Evolutionary conservation across 805 yeast genomes (phyloP), one percentile per base, ranked within the genome.

Genomic region (Kuraishia piskuri): DNA sequence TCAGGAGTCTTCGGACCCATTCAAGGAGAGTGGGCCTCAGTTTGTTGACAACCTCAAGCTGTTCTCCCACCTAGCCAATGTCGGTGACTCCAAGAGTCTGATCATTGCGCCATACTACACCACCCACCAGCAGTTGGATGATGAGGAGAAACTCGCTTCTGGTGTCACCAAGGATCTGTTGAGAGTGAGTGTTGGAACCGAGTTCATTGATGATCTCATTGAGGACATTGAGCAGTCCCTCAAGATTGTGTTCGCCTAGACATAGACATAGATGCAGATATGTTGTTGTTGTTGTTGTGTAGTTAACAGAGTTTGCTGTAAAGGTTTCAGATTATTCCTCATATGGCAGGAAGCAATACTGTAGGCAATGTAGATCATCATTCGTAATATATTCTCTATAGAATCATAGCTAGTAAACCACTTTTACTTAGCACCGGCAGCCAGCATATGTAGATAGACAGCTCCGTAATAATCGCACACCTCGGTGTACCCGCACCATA

Each of bases 41-140:
- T 89, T 90, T 56, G 96, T 89, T 56, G 96, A 91, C 70, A 74
- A 72, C 61, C 80, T 94, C 70, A 81, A 89, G 70, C 72, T 94
- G 54, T 95, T 96, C 54, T 86, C 96, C 31, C 88, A 90, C 74
- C 82, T 94, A 67, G 98, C 99, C 50, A 92, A 92, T 64, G 97
- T 92, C 55, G 99, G 99, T 67, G 99, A 92, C 66, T 84, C 92
- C 51, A 94, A 92, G 76, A 89, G 98, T 48, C 79, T 92, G 67
- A 96, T 92, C 55, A 92, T 92, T 69, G 91, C 97, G 53, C 99
- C 99, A 59, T 91, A 86, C 78, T 90, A 80, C 72, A 94, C 98
- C 46, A 92, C 98, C 23, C 99, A 92, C 72, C 91, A 90, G 68
- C 98, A 94, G 75, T 79, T 92, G 65, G 70, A 75, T 46, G 90